These are phyloP conservation scores for Ceratopteris richardii DNA, from an alignment of 75 land plant genomes.

Conservation along the genomic window DNA sequence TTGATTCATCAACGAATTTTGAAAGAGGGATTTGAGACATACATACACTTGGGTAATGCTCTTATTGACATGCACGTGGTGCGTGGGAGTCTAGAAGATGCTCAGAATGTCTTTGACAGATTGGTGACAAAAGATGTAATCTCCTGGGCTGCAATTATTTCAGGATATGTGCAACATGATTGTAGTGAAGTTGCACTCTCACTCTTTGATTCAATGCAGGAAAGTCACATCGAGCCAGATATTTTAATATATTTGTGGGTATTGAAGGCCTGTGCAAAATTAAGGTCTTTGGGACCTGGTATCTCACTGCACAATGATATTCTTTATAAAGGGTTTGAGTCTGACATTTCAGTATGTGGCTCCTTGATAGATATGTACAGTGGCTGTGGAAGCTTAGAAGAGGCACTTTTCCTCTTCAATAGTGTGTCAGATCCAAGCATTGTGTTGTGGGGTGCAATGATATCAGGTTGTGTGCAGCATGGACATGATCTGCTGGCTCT, in stretches of 20 bases:
- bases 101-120: slow-evolving; percentile 25
- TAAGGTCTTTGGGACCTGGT: slow-evolving; percentile 14
- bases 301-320: slow-evolving; percentile 35
- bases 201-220: slow-evolving; percentile 12
- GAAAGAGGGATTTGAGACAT: slow-evolving; percentile 10
- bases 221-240: slow-evolving; percentile 18
- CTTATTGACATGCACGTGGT: slow-evolving; percentile 30
- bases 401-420: slow-evolving; percentile 3
- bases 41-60: slow-evolving; percentile 25
- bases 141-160: slow-evolving; percentile 40
- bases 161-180: slow-evolving; percentile 30
- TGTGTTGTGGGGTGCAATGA: slow-evolving; percentile 53
- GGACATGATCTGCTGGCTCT: slow-evolving; percentile 7
- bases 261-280: slow-evolving; percentile 24
- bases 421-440: not conserved
- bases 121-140: slow-evolving; percentile 12
- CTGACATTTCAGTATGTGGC: slow-evolving; percentile 35
- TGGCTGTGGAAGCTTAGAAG: not conserved
- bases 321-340: slow-evolving; percentile 25
- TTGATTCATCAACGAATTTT: slow-evolving; percentile 16
- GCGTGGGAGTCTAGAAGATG: slow-evolving; percentile 18
- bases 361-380: slow-evolving; percentile 9
- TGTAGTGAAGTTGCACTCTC: slow-evolving; percentile 13
- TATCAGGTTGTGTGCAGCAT: slow-evolving; percentile 41
- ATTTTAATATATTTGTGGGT: slow-evolving; percentile 15